Base-by-base conservation (phyloP, 257 asterid genomes). In the Vinca minor region DNA sequence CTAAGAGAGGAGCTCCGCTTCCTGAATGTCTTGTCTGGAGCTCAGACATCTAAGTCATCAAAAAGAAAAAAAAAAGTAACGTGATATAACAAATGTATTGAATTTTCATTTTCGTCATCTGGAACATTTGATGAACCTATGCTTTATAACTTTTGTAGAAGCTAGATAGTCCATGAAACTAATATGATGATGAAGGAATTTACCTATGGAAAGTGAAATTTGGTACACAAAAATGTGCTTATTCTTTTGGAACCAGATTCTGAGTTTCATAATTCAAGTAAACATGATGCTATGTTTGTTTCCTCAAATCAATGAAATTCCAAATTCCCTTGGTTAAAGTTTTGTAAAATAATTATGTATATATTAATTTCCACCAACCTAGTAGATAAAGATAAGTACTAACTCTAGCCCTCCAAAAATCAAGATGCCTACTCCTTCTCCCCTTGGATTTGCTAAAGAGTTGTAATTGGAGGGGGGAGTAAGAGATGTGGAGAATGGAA, bases 171-270 rank as follows among this genome's bases (percentile, higher is more conserved):
- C n/a, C 21, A 32, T 9, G n/a, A 23, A 34, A 32, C 25, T 5
- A 47, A 34, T 35, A 35, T 35, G 56, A n/a, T n/a, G 48, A 34
- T 49, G 11, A n/a, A n/a, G 48, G 34, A 53, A 13, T 17, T 31
- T 48, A 5, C 21, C 14, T 3, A 36, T 17, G 25, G 54, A 39
- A 39, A 69, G 54, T 14, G 72, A 60, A 61, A 41, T 28, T 7
- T 36, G 54, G 54, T 49, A 21, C 18, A 26, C 25, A 39, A 42
- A 25, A 21, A 46, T 42, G 28, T 25, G 59, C 18, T 17, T 38
- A 64, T 64, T 71, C 71, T 49, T 56, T 64, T 1, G 38, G 75
- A 57, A 71, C 56, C 71, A 47, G 71, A 71, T 71, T 59, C 75
- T 34, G 12, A 26, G 58, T 36, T 49, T 48, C 61, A 60, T 39